These are phyloP conservation scores for Apiotrichum veenhuisii DNA, from an alignment of 1,284 basidiomycete species.

Conservation along the genomic window DNA sequence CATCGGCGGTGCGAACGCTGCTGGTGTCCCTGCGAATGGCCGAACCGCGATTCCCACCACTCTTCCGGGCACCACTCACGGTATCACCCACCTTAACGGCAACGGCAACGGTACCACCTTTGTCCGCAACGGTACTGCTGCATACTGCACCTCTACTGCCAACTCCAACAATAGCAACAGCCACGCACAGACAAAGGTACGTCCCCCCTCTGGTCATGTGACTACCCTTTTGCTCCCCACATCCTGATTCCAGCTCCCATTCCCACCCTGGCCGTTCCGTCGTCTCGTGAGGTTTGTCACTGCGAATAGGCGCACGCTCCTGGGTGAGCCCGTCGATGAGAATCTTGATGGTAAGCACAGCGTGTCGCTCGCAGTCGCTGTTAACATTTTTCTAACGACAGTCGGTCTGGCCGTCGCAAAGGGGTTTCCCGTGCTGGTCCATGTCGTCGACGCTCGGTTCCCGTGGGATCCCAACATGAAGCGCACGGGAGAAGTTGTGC, in stretches of 20 bases:
- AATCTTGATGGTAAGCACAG: conserved; percentile 31
- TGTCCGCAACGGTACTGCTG: neutral
- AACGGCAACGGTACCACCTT: neutral
- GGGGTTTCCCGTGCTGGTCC: conserved; percentile 17
- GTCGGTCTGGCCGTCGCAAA: conserved; percentile 40
- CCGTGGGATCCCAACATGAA: conserved; percentile 24
- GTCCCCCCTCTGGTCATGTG: neutral
- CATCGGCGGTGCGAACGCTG: too few species aligned
- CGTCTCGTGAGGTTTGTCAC: conserved; percentile 33
- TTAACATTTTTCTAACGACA: conserved; percentile 4
- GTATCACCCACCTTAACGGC: neutral
- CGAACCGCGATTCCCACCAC: neutral
- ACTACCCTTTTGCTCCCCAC: neutral
- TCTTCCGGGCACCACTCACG: neutral
- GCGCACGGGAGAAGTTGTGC: conserved; percentile 8
- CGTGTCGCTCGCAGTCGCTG: neutral
- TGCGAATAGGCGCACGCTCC: conserved; percentile 18
- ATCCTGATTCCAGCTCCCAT: neutral
- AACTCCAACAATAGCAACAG: neutral
- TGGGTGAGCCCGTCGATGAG: conserved; percentile 32
- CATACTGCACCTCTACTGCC: too few species aligned
- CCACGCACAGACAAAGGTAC: neutral
- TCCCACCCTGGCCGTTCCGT: conserved; percentile 18
- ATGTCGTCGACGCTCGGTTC: conserved; percentile 20
- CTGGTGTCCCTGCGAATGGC: neutral